A percentile compares a stretch with the other conserved stretches of the same genome.
phyloP scores from a whole-genome alignment of 176 grass and related monocot species.

The Canna indica region DNA sequence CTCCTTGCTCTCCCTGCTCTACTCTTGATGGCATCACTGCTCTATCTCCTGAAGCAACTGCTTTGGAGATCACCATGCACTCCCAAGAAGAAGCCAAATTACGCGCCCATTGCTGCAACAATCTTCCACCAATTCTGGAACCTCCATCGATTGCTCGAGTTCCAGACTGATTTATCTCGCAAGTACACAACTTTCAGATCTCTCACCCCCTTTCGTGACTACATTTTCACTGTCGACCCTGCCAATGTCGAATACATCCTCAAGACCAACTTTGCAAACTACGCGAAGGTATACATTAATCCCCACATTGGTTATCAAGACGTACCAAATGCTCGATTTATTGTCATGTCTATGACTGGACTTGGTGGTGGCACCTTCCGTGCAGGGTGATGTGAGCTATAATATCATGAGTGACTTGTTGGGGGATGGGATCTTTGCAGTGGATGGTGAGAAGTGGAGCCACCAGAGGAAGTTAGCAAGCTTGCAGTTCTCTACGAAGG shows the following conservation, averaged over 20 bases:
- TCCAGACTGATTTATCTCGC: background rate
- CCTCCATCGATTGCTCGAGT: background rate
- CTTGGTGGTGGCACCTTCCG: background rate
- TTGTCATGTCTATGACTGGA: no score
- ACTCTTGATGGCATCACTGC: no score
- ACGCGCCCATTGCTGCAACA: background rate
- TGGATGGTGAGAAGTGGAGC: conserved; percentile 4
- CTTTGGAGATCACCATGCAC: no score
- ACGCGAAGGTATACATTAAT: conserved; percentile 12
- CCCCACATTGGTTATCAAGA: no score
- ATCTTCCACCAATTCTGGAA: conserved; percentile 1
- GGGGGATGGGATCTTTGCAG: conserved; percentile 7
- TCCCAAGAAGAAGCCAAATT: background rate
- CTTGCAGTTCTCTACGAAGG: conserved; percentile 10
- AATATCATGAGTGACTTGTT: background rate
- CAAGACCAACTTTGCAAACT: conserved; percentile 11
- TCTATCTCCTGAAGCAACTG: no score
- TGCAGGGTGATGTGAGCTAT: background rate
- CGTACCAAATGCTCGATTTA: no score
- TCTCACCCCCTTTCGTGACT: conserved; percentile 1
- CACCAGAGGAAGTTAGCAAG: background rate
- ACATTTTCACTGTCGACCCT: conserved; percentile 8
- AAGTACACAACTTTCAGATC: conserved; percentile 9
- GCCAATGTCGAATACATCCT: conserved; percentile 13
- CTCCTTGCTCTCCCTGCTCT: no score